Evolutionary conservation across 2,329 filamentous ascomycete genomes (phyloP).

Genomic region (Plectosphaerella plurivora): DNA sequence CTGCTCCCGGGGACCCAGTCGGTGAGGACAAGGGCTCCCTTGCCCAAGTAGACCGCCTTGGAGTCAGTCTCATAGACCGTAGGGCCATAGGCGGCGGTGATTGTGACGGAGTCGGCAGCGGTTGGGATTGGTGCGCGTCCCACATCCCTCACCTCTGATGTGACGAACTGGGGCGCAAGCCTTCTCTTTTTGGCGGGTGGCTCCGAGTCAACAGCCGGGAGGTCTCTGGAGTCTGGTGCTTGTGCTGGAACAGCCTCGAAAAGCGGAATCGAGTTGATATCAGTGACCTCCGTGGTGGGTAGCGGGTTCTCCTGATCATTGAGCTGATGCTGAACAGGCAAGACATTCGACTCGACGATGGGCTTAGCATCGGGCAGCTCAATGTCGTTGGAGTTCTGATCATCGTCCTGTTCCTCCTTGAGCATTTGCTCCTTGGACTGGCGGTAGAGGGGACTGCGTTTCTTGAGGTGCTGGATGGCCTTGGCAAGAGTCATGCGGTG

Average conservation of each 20-base stretch:
- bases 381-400: no score
- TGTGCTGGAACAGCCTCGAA: no score
- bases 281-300: no score
- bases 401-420: neutral
- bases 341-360: no score
- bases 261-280: no score
- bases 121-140: conserved; percentile 6
- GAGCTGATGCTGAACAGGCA: no score
- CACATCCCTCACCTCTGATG: conserved; percentile 8
- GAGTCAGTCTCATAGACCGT: neutral
- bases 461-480: conserved; percentile 38
- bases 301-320: no score
- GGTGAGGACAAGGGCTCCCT: conserved; percentile 18
- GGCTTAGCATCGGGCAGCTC: no score
- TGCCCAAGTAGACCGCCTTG: conserved; percentile 28
- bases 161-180: conserved; percentile 17
- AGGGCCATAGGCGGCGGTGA: neutral
- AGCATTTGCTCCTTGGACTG: conserved; percentile 5
- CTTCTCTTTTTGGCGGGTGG: conserved; percentile 21
- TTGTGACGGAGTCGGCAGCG: conserved; percentile 5
- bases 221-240: no score
- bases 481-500: conserved; percentile 54
- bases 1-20: conserved; percentile 6
- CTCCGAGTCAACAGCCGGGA: neutral
- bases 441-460: conserved; percentile 10